phyloP scores from a whole-genome alignment of 805 yeast species.

The Starmerella tilneyi region DNA sequence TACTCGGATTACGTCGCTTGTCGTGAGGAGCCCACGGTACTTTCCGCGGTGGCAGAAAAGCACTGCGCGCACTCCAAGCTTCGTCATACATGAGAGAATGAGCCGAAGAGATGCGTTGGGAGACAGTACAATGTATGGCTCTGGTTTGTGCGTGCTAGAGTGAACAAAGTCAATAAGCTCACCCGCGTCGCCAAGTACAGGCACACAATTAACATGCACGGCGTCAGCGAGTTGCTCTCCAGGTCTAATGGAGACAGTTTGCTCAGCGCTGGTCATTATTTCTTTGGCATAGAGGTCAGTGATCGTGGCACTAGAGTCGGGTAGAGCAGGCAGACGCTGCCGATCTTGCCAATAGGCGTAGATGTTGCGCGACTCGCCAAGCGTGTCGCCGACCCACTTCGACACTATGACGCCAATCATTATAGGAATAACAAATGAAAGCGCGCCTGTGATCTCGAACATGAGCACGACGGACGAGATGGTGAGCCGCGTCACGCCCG shows the following conservation, averaged over 20 bases:
- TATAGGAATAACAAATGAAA: slow-evolving; percentile 71
- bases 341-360: slow-evolving; percentile 9
- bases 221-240: background rate
- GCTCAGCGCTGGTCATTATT: slow-evolving; percentile 13
- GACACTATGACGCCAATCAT: slow-evolving; percentile 74
- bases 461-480: slow-evolving; percentile 70
- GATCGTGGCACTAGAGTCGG: slow-evolving; percentile 10
- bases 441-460: slow-evolving; percentile 78
- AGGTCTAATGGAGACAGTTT: background rate
- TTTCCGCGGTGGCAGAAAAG: slow-evolving; percentile 14
- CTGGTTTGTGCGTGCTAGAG: slow-evolving; percentile 13
- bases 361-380: slow-evolving; percentile 42
- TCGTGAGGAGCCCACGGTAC: slow-evolving; percentile 18
- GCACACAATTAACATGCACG: slow-evolving; percentile 13
- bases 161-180: slow-evolving; percentile 14
- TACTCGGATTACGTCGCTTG: slow-evolving; percentile 16
- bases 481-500: slow-evolving; percentile 73
- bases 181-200: slow-evolving; percentile 15
- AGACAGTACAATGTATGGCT: slow-evolving; percentile 18
- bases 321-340: slow-evolving; percentile 13
- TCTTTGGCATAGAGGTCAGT: slow-evolving; percentile 16
- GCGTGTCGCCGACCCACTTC: slow-evolving; percentile 58
- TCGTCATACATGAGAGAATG: slow-evolving; percentile 11
- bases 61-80: slow-evolving; percentile 22
- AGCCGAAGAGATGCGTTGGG: slow-evolving; percentile 17